These are phyloP conservation scores for Microdochium nivale DNA, from an alignment of 2,329 filamentous ascomycete species.

Conservation along the genomic window DNA sequence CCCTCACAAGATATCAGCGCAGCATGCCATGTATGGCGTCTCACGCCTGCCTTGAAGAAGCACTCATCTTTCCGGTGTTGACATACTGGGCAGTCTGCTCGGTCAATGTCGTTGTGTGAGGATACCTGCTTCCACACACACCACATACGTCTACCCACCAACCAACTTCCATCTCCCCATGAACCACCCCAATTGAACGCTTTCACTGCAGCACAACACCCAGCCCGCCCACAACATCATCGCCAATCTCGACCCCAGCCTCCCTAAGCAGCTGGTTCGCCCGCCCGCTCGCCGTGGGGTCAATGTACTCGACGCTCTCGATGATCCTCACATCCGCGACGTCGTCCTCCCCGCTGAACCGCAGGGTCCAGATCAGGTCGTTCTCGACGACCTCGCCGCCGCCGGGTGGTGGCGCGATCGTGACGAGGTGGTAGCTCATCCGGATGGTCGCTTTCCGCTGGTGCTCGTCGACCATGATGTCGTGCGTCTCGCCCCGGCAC, in stretches of 20 bases:
- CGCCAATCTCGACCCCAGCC: not conserved
- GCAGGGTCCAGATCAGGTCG: not conserved
- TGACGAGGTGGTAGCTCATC: not conserved
- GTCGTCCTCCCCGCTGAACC: not conserved
- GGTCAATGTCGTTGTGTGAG: too few relatives aligned
- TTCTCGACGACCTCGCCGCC: not conserved
- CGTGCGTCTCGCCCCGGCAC: not conserved
- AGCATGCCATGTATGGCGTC: too few relatives aligned
- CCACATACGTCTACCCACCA: too few relatives aligned
- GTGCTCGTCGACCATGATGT: slow-evolving; percentile 1
- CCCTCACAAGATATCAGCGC: too few relatives aligned
- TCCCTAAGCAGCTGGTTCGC: not conserved
- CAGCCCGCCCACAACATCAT: not conserved
- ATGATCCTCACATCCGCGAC: not conserved
- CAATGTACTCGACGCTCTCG: not conserved
- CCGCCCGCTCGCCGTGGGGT: not conserved
- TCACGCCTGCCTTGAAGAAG: too few relatives aligned
- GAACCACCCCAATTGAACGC: not conserved
- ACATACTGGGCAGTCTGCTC: too few relatives aligned
- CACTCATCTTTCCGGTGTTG: too few relatives aligned
- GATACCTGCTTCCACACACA: too few relatives aligned
- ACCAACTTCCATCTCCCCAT: too few relatives aligned
- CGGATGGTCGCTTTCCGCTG: not conserved
- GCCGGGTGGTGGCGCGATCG: not conserved
- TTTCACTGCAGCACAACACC: not conserved